Percentiles rank a stretch among this genome's conserved stretches.
Conservation (phyloP, 2,329 filamentous ascomycete genomes). For the Fusarium mangiferae region DNA sequence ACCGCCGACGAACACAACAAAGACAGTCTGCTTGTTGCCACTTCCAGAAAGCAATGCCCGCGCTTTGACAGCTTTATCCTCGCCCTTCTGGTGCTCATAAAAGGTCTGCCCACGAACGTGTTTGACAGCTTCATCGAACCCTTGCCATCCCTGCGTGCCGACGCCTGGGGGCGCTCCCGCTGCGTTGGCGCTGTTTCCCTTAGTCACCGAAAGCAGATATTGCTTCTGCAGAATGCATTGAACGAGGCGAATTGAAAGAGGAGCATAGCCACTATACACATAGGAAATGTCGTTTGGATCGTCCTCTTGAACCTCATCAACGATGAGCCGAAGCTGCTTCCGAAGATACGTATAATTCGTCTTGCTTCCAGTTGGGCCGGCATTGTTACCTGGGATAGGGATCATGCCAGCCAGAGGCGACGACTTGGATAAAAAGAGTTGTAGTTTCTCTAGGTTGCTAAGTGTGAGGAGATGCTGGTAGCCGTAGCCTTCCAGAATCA, state of each 20-base stretch:
- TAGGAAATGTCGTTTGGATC: slow-evolving; percentile 97
- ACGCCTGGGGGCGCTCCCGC: slow-evolving; percentile 55
- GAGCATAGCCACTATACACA: slow-evolving; percentile 96
- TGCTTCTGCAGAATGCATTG: slow-evolving; percentile 95
- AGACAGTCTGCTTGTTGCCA: slow-evolving; percentile 82
- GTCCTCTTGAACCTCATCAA: slow-evolving; percentile 96
- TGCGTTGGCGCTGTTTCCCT: slow-evolving; percentile 62
- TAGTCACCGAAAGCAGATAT: slow-evolving; percentile 77
- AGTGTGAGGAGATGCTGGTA: slow-evolving; percentile 95
- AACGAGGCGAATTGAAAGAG: slow-evolving; percentile 87
- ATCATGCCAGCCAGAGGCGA: slow-evolving; percentile 85
- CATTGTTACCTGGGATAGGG: slow-evolving; percentile 71
- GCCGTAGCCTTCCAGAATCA: slow-evolving; percentile 91
- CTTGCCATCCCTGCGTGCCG: slow-evolving; percentile 84
- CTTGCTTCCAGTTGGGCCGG: slow-evolving; percentile 69
- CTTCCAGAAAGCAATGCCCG: slow-evolving; percentile 84
- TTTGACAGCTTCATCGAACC: slow-evolving; percentile 92
- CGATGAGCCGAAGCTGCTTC: slow-evolving; percentile 86
- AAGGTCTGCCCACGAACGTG: slow-evolving; percentile 90
- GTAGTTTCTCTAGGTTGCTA: slow-evolving; percentile 86
- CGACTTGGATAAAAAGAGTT: slow-evolving; percentile 81
- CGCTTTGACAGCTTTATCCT: slow-evolving; percentile 91
- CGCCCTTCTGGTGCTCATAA: slow-evolving; percentile 89
- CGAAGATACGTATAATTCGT: slow-evolving; percentile 93
- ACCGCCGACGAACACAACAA: slow-evolving; percentile 98